phyloP scores from a whole-genome alignment of 139 green algal genomes.

The Picochlorum sp. region DNA sequence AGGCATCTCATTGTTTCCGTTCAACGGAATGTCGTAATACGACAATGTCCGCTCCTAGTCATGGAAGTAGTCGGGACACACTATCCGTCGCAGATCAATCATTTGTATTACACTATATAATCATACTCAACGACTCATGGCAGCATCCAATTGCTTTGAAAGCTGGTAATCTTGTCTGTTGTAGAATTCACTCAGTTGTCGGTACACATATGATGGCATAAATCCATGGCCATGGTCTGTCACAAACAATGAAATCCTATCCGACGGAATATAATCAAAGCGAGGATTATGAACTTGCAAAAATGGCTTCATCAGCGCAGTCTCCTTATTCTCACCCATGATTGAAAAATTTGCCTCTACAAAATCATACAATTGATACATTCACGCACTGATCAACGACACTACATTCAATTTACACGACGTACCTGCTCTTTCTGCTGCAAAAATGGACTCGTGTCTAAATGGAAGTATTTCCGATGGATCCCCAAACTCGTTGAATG shows the following conservation, averaged over 20 bases:
- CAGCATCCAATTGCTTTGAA: conserved; percentile 10
- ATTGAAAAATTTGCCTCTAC: conserved; percentile 1
- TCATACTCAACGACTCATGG: conserved; percentile 1
- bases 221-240: conserved; percentile 51
- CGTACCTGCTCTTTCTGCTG: conserved; percentile 7
- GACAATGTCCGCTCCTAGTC: too few relatives aligned
- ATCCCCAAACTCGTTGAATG: conserved; percentile 76
- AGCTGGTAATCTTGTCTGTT: conserved; percentile 24
- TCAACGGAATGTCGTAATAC: too few relatives aligned
- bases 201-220: conserved; percentile 36
- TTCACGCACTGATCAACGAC: background rate
- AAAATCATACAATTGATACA: background rate
- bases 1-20: too few relatives aligned
- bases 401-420: background rate
- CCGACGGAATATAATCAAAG: conserved; percentile 92
- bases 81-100: too few relatives aligned
- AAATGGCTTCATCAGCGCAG: conserved; percentile 9
- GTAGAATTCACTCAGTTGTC: conserved; percentile 32
- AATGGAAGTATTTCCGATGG: conserved; percentile 31
- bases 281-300: conserved; percentile 78
- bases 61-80: too few relatives aligned
- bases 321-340: conserved; percentile 1
- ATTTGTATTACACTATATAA: too few relatives aligned
- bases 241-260: conserved; percentile 85
- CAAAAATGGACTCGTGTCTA: conserved; percentile 16